Conservation (phyloP, 495 filamentous ascomycete species). For the Friedmanniomyces endolithicus region DNA sequence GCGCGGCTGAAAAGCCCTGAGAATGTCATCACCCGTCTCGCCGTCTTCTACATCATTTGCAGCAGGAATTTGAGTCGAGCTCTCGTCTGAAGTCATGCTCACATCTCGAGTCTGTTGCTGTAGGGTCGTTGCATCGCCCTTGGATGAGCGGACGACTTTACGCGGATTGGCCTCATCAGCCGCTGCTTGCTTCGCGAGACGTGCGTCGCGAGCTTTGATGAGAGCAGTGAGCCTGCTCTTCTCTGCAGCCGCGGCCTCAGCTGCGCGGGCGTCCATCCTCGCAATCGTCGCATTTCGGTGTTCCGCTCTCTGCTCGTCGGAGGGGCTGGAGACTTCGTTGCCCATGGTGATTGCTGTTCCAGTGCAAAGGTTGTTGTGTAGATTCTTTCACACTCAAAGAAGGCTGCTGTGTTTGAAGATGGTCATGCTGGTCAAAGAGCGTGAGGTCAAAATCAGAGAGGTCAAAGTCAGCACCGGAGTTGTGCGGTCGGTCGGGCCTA, state of each 20-base stretch:
- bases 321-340: neutral
- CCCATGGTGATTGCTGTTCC: neutral
- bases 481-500: too few relatives aligned
- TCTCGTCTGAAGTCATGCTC: too few relatives aligned
- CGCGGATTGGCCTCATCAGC: neutral
- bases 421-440: too few relatives aligned
- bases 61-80: too few relatives aligned
- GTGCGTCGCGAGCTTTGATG: neutral
- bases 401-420: too few relatives aligned
- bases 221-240: neutral
- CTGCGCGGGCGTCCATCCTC: neutral
- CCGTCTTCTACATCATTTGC: neutral
- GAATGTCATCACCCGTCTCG: neutral
- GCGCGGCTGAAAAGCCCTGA: neutral
- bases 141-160: neutral
- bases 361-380: too few relatives aligned
- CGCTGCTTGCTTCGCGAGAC: neutral
- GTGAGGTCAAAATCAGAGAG: too few relatives aligned
- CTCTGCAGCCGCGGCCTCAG: neutral
- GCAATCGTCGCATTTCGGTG: neutral
- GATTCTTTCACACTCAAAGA: too few relatives aligned
- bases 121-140: too few relatives aligned
- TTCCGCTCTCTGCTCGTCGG: neutral
- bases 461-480: too few relatives aligned
- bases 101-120: too few relatives aligned